Conservation (phyloP, 768 basidiomycete species). For the Rhizopogon vulgaris region DNA sequence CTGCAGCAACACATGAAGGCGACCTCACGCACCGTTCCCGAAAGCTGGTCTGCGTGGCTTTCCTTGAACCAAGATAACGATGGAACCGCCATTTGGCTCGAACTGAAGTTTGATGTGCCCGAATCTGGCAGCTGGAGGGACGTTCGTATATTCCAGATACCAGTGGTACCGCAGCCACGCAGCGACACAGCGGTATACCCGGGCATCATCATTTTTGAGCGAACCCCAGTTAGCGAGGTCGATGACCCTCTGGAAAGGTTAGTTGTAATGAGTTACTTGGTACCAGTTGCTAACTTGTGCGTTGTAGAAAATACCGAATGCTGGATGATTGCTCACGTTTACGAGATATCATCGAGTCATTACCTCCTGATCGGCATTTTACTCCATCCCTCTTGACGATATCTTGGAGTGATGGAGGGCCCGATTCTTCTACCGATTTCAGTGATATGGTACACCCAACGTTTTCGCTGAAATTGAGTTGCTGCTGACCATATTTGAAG, state of each 20-base stretch:
- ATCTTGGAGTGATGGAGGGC: constrained; percentile 47
- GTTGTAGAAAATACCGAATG: constrained; percentile 56
- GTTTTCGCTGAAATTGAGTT: background rate
- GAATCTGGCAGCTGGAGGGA: constrained; percentile 56
- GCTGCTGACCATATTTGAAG: constrained; percentile 27
- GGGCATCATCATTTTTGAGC: constrained; percentile 71
- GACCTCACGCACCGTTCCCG: constrained; percentile 23
- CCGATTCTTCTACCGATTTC: constrained; percentile 43
- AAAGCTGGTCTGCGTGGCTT: constrained; percentile 64
- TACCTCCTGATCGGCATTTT: constrained; percentile 54
- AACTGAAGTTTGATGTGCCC: constrained; percentile 69
- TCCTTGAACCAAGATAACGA: constrained; percentile 69
- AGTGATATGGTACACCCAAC: constrained; percentile 47
- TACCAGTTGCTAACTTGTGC: background rate
- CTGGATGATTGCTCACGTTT: constrained; percentile 70
- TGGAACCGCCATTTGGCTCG: constrained; percentile 75
- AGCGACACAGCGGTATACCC: constrained; percentile 34
- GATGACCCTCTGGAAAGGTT: constrained; percentile 65
- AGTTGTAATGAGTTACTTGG: constrained; percentile 9
- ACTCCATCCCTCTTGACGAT: constrained; percentile 57
- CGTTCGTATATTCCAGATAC: constrained; percentile 58
- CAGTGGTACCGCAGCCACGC: constrained; percentile 27
- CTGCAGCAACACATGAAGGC: constrained; percentile 32
- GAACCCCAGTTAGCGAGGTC: constrained; percentile 57
- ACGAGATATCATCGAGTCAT: constrained; percentile 51